A percentile compares a stretch with the other conserved stretches of the same genome.
phyloP scores from a whole-genome alignment of 768 basidiomycete species.

The Coprinopsis strossmayeri region DNA sequence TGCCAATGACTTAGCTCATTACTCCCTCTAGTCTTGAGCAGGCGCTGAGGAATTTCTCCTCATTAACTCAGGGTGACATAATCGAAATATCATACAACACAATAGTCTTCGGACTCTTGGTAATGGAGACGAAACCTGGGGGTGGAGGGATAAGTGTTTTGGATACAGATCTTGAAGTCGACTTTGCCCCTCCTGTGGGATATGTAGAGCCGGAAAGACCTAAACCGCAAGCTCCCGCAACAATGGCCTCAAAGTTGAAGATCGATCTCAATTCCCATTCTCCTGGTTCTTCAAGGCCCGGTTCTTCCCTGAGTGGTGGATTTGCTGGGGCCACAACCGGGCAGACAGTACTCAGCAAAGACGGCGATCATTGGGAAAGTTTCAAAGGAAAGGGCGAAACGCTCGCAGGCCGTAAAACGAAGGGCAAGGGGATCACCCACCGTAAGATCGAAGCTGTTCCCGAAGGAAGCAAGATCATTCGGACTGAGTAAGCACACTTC shows the following conservation, averaged over 20 bases:
- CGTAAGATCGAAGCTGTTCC: slow-evolving; percentile 76
- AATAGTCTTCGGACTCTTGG: slow-evolving; percentile 89
- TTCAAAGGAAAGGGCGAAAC: slow-evolving; percentile 97
- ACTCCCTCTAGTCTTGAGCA: slow-evolving; percentile 71
- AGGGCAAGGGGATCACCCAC: slow-evolving; percentile 87
- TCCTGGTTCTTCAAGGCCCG: slow-evolving; percentile 79
- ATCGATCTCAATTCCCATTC: slow-evolving; percentile 87
- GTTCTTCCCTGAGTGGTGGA: slow-evolving; percentile 64
- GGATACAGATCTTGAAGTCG: slow-evolving; percentile 97
- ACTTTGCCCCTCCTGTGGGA: slow-evolving; percentile 88
- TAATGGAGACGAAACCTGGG: slow-evolving; percentile 89
- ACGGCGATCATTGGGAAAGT: slow-evolving; percentile 83
- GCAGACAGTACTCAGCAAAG: slow-evolving; percentile 55
- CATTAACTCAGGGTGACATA: slow-evolving; percentile 91
- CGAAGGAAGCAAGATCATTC: slow-evolving; percentile 79
- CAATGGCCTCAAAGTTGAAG: slow-evolving; percentile 96
- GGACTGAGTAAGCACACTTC: slow-evolving; percentile 83
- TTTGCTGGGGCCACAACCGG: slow-evolving; percentile 50
- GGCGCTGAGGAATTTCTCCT: slow-evolving; percentile 88
- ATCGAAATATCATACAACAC: slow-evolving; percentile 98
- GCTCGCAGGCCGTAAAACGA: slow-evolving; percentile 84
- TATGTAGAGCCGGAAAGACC: slow-evolving; percentile 93
- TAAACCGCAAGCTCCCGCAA: slow-evolving; percentile 71
- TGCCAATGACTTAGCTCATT: not conserved
- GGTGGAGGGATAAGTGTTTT: slow-evolving; percentile 84